Evolutionary conservation across 78 protist species (phyloP).

Genomic region (Guillardia theta): DNA sequence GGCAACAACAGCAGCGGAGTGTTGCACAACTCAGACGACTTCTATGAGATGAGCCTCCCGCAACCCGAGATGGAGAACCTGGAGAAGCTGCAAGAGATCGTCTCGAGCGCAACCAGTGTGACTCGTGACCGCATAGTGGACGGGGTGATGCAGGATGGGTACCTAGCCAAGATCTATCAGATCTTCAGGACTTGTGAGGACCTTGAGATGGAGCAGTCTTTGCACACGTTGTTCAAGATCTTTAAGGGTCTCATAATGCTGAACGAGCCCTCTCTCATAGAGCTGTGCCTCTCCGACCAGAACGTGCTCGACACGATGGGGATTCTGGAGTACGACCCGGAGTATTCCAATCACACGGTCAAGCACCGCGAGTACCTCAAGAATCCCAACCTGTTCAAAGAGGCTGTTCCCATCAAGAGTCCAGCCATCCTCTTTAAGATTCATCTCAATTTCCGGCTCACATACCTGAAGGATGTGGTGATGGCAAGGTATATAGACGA

Average conservation of each 20-base stretch:
- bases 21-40: too few relatives aligned
- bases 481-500: conserved; percentile 79
- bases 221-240: conserved; percentile 9
- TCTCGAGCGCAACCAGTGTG: neutral
- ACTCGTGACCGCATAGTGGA: neutral
- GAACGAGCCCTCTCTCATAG: conserved; percentile 35
- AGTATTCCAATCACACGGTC: neutral
- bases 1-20: neutral
- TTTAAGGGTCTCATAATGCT: neutral
- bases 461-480: conserved; percentile 81
- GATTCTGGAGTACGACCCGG: conserved; percentile 4
- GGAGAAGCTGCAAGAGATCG: neutral
- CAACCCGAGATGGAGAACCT: neutral
- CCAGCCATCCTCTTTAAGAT: conserved; percentile 45
- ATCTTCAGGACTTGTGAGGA: neutral
- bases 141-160: neutral
- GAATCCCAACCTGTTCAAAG: neutral
- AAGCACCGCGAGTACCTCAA: conserved; percentile 21
- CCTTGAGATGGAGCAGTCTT: neutral
- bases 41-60: neutral
- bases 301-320: neutral
- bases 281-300: neutral
- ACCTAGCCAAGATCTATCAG: neutral
- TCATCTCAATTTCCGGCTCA: conserved; percentile 82
- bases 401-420: conserved; percentile 54